These are phyloP conservation scores for Zygosaccharomyces gambellarensis DNA, from an alignment of 805 yeast species.

Conservation along the genomic window DNA sequence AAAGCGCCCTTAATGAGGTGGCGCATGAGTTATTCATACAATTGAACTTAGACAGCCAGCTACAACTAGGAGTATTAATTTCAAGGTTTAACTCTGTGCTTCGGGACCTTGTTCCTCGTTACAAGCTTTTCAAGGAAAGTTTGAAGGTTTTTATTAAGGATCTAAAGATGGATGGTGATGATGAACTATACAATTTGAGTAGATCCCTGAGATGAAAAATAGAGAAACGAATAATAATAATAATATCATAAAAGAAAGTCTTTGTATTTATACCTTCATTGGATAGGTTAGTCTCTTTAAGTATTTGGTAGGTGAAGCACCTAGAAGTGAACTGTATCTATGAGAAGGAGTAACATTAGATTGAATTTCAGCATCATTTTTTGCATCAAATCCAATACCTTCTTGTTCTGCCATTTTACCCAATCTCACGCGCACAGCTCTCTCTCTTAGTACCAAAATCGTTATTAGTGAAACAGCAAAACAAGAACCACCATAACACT, in stretches of 20 bases:
- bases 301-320: conserved; percentile 18
- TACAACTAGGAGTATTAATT: conserved; percentile 25
- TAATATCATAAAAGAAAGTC: neutral
- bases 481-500: conserved; percentile 52
- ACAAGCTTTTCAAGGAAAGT: conserved; percentile 41
- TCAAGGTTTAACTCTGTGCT: conserved; percentile 37
- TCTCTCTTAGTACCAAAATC: conserved; percentile 47
- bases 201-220: conserved; percentile 24
- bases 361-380: neutral
- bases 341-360: neutral
- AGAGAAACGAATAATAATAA: neutral
- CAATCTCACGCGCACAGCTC: conserved; percentile 43
- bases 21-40: conserved; percentile 35
- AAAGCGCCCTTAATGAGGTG: conserved; percentile 37
- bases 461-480: conserved; percentile 42
- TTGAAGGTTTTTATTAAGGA: conserved; percentile 46
- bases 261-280: conserved; percentile 20
- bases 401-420: conserved; percentile 1
- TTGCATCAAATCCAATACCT: neutral
- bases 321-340: conserved; percentile 17
- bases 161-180: conserved; percentile 47
- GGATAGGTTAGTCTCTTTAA: conserved; percentile 27
- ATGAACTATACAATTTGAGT: conserved; percentile 47
- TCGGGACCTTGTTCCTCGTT: conserved; percentile 39
- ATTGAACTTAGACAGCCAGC: conserved; percentile 24